Evolutionary conservation across 2,329 filamentous ascomycete species (phyloP).

Genomic region (Pseudogymnoascus sp.): DNA sequence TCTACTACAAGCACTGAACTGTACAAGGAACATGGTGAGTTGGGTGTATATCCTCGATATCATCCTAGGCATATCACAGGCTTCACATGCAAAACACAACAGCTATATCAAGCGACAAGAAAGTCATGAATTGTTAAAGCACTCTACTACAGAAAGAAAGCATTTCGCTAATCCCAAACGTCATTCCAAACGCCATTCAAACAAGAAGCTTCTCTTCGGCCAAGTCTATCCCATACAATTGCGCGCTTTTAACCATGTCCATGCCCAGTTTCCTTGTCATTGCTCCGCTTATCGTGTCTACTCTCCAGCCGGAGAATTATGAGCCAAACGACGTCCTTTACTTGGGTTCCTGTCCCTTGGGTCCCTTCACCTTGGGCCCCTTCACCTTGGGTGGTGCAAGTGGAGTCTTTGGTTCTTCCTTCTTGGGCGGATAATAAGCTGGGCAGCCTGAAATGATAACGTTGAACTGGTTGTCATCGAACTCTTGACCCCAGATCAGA

Average conservation of each 20-base stretch:
- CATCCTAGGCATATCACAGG: background rate
- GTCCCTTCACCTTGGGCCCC: background rate
- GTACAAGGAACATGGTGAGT: background rate
- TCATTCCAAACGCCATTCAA: background rate
- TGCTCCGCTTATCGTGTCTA: background rate
- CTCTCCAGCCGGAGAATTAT: background rate
- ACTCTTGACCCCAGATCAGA: slow-evolving; percentile 11
- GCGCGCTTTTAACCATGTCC: background rate
- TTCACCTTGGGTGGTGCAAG: background rate
- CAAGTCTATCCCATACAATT: background rate
- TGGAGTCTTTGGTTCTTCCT: background rate
- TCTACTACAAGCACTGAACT: background rate
- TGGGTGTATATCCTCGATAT: background rate
- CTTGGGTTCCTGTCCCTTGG: background rate
- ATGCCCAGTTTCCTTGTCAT: background rate
- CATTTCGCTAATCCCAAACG: background rate
- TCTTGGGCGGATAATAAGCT: background rate
- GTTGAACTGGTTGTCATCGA: slow-evolving; percentile 1
- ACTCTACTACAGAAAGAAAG: slow-evolving; percentile 5
- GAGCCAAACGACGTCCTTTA: background rate
- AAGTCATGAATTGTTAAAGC: slow-evolving; percentile 7
- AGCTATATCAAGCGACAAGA: background rate
- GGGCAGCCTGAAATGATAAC: slow-evolving; percentile 11
- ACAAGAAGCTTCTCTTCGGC: background rate
- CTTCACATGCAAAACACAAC: background rate